phyloP scores from a whole-genome alignment of 495 filamentous ascomycete species.

The Delitschia confertaspora region DNA sequence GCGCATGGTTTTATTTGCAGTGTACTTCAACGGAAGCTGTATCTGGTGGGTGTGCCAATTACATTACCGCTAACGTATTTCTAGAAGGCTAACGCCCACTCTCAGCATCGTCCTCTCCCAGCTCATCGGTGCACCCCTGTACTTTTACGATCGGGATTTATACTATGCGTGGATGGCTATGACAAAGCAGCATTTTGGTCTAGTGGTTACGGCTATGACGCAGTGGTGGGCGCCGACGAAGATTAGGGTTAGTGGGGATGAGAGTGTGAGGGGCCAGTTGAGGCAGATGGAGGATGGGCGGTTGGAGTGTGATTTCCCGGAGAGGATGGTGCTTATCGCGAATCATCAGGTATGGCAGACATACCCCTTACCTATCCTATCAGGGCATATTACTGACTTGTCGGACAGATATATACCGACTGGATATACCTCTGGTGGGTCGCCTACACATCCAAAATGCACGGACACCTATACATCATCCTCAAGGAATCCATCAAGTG shows the following conservation, averaged over 20 bases:
- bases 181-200: constrained; percentile 66
- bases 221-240: constrained; percentile 73
- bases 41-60: constrained; percentile 22
- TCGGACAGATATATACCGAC: constrained; percentile 62
- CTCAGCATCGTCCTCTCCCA: constrained; percentile 53
- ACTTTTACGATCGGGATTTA: constrained; percentile 56
- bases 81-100: constrained; percentile 16
- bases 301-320: constrained; percentile 64
- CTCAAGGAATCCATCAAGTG: constrained; percentile 73
- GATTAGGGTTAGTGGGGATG: constrained; percentile 68
- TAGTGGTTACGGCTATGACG: constrained; percentile 65
- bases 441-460: constrained; percentile 64
- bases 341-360: constrained; percentile 60
- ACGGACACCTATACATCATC: constrained; percentile 80
- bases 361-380: neutral
- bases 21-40: constrained; percentile 56
- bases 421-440: constrained; percentile 89
- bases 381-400: constrained; percentile 1
- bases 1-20: constrained; percentile 51
- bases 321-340: constrained; percentile 68
- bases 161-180: constrained; percentile 73
- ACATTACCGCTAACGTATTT: constrained; percentile 9
- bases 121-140: constrained; percentile 59
- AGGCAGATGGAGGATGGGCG: constrained; percentile 54
- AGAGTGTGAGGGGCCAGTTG: constrained; percentile 60